Base-by-base conservation (phyloP, 371 early-diverging fungal genomes). In the Entomophthora muscae region DNA sequence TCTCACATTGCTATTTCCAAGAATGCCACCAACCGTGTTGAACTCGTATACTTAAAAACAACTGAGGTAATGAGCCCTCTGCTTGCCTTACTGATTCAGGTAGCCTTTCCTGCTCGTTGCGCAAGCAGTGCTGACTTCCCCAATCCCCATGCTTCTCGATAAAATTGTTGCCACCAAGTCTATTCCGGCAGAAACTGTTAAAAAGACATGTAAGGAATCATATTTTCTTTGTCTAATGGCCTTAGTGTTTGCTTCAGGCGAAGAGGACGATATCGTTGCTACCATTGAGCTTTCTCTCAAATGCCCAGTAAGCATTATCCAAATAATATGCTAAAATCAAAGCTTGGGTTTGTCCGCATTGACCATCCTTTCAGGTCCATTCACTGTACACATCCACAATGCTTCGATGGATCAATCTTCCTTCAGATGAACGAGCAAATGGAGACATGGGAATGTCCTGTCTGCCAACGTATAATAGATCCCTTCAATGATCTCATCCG, bases 11-110 rank as follows among this genome's bases (percentile, higher is more conserved):
- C 28, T 3, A 52, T 27, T 3, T 21, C 27, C 27, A 24, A 24
- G 27, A 27, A 21, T 23, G 51, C 29, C 13, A 22, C 2, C 22
- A 42, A 61, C 27, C 3, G 28, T n/a, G 29, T 61, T 26, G 62
- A 61, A 2, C 17, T 61, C 12, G 52, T 29, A 21, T 61, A 61
- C n/a, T 7, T 61, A 17, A 42, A 61, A 21, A 27, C 31, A n/a
- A 23, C 51, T 58, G 59, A 58, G 59, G 59, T 58, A 55, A 55
- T 58, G 12, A n/a, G n/a, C n/a, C n/a, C n/a, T n/a, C n/a, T 42
- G 42, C 42, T 42, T 17, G 42, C 10, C 17, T 42, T 42, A n/a
- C n/a, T n/a, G n/a, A n/a, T n/a, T n/a, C n/a, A n/a, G n/a, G n/a
- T 28, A 31, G 59, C 5, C 59, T 5, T 58, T 5, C 26, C 24